Evolutionary conservation across 768 basidiomycete genomes (phyloP).

Genomic region (Astraeus odoratus): DNA sequence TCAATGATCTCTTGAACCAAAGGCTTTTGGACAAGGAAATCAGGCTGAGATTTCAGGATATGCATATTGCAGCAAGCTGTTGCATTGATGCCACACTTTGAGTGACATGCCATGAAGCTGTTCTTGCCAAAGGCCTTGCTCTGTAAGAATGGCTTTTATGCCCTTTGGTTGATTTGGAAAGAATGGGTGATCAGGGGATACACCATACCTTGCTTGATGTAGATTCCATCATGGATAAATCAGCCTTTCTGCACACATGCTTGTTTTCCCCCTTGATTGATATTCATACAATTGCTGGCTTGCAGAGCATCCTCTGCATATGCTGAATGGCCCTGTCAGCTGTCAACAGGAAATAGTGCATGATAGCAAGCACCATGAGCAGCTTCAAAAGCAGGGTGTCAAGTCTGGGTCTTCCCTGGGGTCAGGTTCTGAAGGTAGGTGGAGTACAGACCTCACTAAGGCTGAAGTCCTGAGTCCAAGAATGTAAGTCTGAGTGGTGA

Average conservation of each 20-base stretch:
- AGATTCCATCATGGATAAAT: conserved; percentile 17
- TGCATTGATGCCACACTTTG: neutral
- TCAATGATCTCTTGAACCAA: conserved; percentile 21
- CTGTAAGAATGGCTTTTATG: conserved; percentile 22
- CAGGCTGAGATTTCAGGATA: conserved; percentile 21
- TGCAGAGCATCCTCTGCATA: conserved; percentile 16
- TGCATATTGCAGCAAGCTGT: conserved; percentile 24
- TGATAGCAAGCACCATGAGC: conserved; percentile 19
- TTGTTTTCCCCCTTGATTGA: conserved; percentile 18
- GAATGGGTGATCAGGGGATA: conserved; percentile 29
- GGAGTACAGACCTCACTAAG: no score
- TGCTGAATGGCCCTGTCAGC: conserved; percentile 21
- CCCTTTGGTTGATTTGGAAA: conserved; percentile 27
- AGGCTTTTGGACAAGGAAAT: conserved; percentile 19
- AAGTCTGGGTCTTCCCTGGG: no score
- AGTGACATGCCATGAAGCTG: conserved; percentile 4
- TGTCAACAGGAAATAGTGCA: conserved; percentile 14
- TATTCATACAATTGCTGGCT: conserved; percentile 14
- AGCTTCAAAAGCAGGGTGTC: conserved; percentile 2
- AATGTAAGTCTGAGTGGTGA: no score
- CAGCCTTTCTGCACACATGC: conserved; percentile 29
- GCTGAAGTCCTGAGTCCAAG: no score
- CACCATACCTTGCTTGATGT: conserved; percentile 17
- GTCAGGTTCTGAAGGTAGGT: no score
- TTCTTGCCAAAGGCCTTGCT: conserved; percentile 19